These are phyloP conservation scores for Thalassia testudinum DNA, from an alignment of 116 monocot genomes.

Conservation along the genomic window DNA sequence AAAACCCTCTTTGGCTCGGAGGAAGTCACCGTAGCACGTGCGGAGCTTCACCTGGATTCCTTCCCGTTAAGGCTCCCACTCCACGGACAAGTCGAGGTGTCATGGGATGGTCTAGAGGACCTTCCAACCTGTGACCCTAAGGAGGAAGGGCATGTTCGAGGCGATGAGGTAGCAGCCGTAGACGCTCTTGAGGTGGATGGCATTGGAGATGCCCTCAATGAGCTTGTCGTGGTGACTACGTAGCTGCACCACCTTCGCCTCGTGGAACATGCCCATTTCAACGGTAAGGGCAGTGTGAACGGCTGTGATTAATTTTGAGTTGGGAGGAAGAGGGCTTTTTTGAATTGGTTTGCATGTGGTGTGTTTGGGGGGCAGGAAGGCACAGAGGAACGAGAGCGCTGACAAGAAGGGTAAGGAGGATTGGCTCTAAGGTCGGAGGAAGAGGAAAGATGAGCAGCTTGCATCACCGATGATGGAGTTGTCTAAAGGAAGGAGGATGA, in stretches of 20 bases:
- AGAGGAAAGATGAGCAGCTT: no score
- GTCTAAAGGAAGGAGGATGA: no score
- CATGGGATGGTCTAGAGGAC: slow-evolving; percentile 46
- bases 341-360: no score
- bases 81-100: slow-evolving; percentile 65
- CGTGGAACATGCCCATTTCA: slow-evolving; percentile 52
- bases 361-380: no score
- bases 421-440: no score
- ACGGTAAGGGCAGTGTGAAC: background rate
- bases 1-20: slow-evolving; percentile 62
- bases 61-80: slow-evolving; percentile 67
- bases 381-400: no score
- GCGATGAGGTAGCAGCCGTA: slow-evolving; percentile 67
- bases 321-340: no score
- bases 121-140: slow-evolving; percentile 64
- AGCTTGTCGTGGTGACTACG: slow-evolving; percentile 65
- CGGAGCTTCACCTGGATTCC: slow-evolving; percentile 45
- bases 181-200: slow-evolving; percentile 31
- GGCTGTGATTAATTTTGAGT: no score
- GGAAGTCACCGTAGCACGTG: slow-evolving; percentile 59
- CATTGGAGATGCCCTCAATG: slow-evolving; percentile 4
- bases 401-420: no score
- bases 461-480: no score
- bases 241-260: slow-evolving; percentile 56
- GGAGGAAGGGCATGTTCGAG: slow-evolving; percentile 59